Conservation (phyloP, 257 asterid species). For the Schizonepeta tenuifolia region DNA sequence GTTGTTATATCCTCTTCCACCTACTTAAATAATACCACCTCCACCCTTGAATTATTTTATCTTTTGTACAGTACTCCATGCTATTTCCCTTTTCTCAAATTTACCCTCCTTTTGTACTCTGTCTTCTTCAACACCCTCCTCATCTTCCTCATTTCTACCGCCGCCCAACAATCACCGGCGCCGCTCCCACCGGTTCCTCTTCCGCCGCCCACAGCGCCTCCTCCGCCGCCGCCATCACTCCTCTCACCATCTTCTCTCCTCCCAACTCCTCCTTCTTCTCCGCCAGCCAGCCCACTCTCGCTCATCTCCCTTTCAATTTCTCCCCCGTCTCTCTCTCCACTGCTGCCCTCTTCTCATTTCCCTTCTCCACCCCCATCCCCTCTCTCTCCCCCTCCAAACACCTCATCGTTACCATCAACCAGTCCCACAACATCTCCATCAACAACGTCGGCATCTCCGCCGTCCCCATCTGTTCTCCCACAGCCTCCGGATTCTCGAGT, state of each 20-base stretch:
- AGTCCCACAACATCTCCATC: conserved; percentile 41
- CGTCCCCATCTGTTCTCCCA: too few relatives aligned
- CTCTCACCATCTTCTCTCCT: conserved; percentile 78
- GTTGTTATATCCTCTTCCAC: too few relatives aligned
- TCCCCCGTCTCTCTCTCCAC: conserved; percentile 70
- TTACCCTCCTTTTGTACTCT: too few relatives aligned
- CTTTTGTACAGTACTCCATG: too few relatives aligned
- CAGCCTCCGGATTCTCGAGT: too few relatives aligned
- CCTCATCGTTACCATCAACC: conserved; percentile 55
- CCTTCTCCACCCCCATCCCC: conserved; percentile 59
- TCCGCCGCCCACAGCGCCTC: background rate
- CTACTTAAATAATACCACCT: too few relatives aligned
- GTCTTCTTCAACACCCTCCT: too few relatives aligned
- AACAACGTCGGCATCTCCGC: conserved; percentile 49
- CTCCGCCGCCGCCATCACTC: conserved; percentile 38
- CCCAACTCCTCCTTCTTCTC: conserved; percentile 61
- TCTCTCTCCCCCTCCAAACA: conserved; percentile 54
- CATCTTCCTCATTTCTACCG: conserved; percentile 34
- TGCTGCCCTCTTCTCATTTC: conserved; percentile 62
- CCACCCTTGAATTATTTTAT: too few relatives aligned
- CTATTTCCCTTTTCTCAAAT: too few relatives aligned
- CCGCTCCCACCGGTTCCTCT: conserved; percentile 28
- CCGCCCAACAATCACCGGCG: conserved; percentile 37
- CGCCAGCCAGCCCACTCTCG: conserved; percentile 72
- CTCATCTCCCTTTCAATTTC: conserved; percentile 69